Percentiles rank a stretch among this genome's conserved stretches.
Evolutionary conservation across 768 basidiomycete genomes (phyloP).

Genomic region (Thelephora ganbajun): DNA sequence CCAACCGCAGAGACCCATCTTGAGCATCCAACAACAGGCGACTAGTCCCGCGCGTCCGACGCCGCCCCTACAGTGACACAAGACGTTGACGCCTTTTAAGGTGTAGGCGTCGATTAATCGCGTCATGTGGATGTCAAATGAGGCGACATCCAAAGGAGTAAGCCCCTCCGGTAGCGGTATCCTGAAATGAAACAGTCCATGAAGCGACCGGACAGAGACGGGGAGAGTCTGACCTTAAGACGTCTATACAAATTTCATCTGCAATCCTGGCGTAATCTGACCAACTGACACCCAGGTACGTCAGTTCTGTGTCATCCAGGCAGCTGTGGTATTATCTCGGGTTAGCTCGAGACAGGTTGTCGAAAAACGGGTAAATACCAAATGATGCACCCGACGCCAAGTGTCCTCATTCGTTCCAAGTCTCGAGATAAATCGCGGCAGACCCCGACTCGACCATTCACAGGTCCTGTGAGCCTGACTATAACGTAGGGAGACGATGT

Average conservation of each 20-base stretch:
- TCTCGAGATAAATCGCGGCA: slow-evolving; percentile 74
- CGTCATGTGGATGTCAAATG: slow-evolving; percentile 52
- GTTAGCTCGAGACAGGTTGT: neutral
- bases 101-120: slow-evolving; percentile 61
- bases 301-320: slow-evolving; percentile 73
- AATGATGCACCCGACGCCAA: slow-evolving; percentile 70
- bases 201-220: neutral
- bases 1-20: slow-evolving; percentile 82
- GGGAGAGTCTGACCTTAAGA: slow-evolving; percentile 47
- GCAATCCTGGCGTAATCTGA: slow-evolving; percentile 55
- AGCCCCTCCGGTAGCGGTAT: slow-evolving; percentile 87
- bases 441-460: slow-evolving; percentile 68
- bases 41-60: slow-evolving; percentile 88
- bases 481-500: neutral
- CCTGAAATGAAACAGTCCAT: slow-evolving; percentile 22
- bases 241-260: slow-evolving; percentile 51
- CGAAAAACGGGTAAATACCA: slow-evolving; percentile 36
- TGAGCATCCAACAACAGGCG: slow-evolving; percentile 86
- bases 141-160: slow-evolving; percentile 43
- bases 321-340: slow-evolving; percentile 32
- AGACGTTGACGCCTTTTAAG: slow-evolving; percentile 50
- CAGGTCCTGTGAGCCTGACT: slow-evolving; percentile 65
- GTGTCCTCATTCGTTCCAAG: slow-evolving; percentile 54
- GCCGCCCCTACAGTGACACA: slow-evolving; percentile 89
- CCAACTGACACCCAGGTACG: slow-evolving; percentile 82